phyloP scores from a whole-genome alignment of 768 basidiomycete genomes.

The Cytidiella melzeri region DNA sequence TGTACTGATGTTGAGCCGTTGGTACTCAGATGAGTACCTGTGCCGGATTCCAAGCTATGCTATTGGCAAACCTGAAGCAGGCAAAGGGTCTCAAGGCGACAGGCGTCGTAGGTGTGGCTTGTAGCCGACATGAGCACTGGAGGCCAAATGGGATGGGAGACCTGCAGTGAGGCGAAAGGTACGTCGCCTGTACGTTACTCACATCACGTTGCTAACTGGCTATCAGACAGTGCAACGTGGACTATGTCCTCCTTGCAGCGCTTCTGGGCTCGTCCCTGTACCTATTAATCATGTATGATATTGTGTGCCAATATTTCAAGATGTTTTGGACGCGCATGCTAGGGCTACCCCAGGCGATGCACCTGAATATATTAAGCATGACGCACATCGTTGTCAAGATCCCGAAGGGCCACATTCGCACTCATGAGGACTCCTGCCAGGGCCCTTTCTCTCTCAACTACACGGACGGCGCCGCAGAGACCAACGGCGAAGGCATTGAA shows the following conservation, averaged over 20 bases:
- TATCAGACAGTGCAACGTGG: slow-evolving; percentile 1
- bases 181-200: neutral
- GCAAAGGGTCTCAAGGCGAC: neutral
- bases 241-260: neutral
- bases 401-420: neutral
- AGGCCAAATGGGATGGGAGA: too few species aligned
- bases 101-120: slow-evolving; percentile 1
- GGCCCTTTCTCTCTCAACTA: slow-evolving; percentile 17
- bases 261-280: neutral
- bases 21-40: neutral
- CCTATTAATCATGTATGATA: neutral
- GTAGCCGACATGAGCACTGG: too few species aligned
- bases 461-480: slow-evolving; percentile 14
- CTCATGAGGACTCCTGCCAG: neutral
- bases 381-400: neutral
- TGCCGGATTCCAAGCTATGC: too few species aligned
- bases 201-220: neutral
- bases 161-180: neutral
- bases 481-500: slow-evolving; percentile 21
- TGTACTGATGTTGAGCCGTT: neutral
- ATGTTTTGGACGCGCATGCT: neutral
- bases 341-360: neutral
- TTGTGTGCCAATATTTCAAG: slow-evolving; percentile 1
- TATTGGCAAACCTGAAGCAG: neutral
- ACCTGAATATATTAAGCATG: neutral